These are phyloP conservation scores for Nicotiana tabacum DNA, from an alignment of 257 asterid species.

Conservation along the genomic window DNA sequence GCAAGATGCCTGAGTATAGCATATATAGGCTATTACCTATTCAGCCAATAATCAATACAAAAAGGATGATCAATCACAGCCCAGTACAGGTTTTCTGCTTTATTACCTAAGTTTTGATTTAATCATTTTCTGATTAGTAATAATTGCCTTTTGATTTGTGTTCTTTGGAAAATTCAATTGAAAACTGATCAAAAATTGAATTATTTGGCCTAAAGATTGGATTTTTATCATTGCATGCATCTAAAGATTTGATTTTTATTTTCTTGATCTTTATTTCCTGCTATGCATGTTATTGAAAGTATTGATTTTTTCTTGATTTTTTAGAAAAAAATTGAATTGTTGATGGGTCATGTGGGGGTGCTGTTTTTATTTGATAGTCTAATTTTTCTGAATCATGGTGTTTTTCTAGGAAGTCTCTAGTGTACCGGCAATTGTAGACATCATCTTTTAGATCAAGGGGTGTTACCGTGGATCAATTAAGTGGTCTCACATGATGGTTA, in stretches of 20 bases:
- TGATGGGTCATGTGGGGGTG: slow-evolving; percentile 5
- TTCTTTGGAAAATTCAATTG: slow-evolving; percentile 4
- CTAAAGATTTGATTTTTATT: not conserved
- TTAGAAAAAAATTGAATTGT: not conserved
- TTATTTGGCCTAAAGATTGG: not conserved
- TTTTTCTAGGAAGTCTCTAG: slow-evolving; percentile 8
- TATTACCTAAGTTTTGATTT: not conserved
- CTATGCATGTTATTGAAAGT: not conserved
- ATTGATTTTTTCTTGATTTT: not conserved
- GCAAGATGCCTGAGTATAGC: no score
- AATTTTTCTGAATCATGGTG: not conserved
- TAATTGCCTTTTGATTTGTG: not conserved
- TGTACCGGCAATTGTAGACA: slow-evolving; percentile 19
- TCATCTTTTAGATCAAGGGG: slow-evolving; percentile 1
- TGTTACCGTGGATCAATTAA: no score
- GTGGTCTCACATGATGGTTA: no score
- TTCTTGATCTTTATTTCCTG: not conserved
- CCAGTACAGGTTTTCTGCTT: slow-evolving; percentile 28
- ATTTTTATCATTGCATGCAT: not conserved
- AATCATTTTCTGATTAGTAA: not conserved
- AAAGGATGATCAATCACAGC: slow-evolving; percentile 31
- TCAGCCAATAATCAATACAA: slow-evolving; percentile 15
- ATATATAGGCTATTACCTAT: no score
- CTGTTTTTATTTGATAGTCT: not conserved
- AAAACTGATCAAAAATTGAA: not conserved